Conservation (phyloP, 805 yeast genomes). For the Debaryomyces castellii region DNA sequence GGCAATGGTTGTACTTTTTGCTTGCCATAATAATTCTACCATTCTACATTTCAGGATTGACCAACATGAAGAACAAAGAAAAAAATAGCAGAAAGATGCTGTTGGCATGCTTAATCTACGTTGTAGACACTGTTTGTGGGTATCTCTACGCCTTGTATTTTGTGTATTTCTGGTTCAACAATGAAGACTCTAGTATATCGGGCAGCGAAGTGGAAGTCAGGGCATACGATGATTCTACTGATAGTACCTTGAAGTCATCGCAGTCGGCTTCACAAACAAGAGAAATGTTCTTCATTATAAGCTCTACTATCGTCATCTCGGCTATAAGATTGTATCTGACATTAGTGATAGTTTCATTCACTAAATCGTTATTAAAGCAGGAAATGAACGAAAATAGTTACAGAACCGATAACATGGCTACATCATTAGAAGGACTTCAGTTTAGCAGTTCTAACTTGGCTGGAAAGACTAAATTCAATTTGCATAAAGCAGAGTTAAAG, state of each 20-base stretch:
- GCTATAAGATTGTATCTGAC: conserved; percentile 59
- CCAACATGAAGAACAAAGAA: conserved; percentile 32
- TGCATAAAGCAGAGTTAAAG: conserved; percentile 29
- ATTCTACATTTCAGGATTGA: conserved; percentile 61
- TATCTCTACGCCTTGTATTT: conserved; percentile 73
- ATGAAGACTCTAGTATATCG: conserved; percentile 31
- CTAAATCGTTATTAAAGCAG: conserved; percentile 52
- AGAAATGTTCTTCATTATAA: conserved; percentile 56
- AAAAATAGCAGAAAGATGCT: conserved; percentile 64
- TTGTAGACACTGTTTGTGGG: conserved; percentile 66
- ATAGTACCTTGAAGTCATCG: conserved; percentile 14
- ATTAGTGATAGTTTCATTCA: conserved; percentile 57
- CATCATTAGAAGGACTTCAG: not conserved
- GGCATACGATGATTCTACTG: not conserved
- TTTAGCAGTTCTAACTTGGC: not conserved
- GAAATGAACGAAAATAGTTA: conserved; percentile 21
- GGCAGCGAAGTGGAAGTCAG: not conserved
- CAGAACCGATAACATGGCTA: conserved; percentile 1
- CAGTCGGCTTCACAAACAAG: conserved; percentile 64
- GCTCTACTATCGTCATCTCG: conserved; percentile 49
- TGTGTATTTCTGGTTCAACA: conserved; percentile 69
- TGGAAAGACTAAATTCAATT: conserved; percentile 19
- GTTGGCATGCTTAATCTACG: conserved; percentile 60
- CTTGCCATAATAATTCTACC: conserved; percentile 63
- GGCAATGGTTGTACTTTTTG: conserved; percentile 81